Evolutionary conservation across 305 asterid species (phyloP).

Genomic region (Plantago coronopus): DNA sequence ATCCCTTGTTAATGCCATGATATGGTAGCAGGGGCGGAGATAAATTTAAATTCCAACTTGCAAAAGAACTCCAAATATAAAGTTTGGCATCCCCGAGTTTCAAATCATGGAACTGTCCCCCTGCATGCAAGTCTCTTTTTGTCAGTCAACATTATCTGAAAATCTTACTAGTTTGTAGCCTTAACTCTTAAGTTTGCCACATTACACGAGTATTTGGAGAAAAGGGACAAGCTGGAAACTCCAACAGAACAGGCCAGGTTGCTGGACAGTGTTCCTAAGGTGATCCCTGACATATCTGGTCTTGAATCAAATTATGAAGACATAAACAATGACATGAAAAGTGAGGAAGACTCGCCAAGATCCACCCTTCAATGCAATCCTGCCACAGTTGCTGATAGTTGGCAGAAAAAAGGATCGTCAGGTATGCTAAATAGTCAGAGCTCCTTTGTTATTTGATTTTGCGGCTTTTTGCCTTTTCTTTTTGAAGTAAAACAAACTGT

Average conservation of each 20-base stretch:
- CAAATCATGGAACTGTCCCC: no score
- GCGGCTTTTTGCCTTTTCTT: no score
- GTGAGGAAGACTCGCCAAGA: conserved; percentile 24
- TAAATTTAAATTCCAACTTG: no score
- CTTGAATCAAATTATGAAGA: conserved; percentile 28
- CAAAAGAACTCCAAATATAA: no score
- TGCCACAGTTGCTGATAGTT: conserved; percentile 7
- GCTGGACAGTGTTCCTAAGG: conserved; percentile 37
- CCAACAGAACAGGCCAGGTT: conserved; percentile 34
- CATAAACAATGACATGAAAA: conserved; percentile 18
- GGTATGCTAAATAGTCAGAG: conserved; percentile 25
- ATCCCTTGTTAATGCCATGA: no score
- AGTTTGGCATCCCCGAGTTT: no score
- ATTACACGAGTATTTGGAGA: conserved; percentile 33
- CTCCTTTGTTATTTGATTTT: conserved; percentile 4
- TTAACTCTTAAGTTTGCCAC: conserved; percentile 38
- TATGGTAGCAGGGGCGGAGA: no score
- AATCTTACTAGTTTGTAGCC: conserved; percentile 25
- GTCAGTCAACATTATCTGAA: conserved; percentile 5
- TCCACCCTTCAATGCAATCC: conserved; percentile 22
- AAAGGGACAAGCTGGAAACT: conserved; percentile 36
- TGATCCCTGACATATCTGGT: conserved; percentile 39
- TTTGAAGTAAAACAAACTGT: neutral
- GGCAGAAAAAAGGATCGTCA: conserved; percentile 22
- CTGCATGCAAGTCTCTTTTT: conserved; percentile 6